These are phyloP conservation scores for Gynostemma pentaphyllum DNA, from an alignment of 306 rosid species.

Conservation along the genomic window DNA sequence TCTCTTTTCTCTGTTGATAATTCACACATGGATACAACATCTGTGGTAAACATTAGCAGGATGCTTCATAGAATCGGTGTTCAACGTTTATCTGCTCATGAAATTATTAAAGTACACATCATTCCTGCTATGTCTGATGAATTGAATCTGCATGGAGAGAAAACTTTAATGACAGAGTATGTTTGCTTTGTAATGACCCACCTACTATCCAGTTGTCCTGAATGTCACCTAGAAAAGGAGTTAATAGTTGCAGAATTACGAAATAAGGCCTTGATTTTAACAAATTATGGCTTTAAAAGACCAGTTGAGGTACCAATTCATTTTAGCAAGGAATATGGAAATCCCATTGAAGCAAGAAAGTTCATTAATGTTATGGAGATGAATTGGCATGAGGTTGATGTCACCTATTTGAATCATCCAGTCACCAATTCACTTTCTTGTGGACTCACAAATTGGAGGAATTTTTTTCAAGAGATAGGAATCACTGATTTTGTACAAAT, in stretches of 20 bases:
- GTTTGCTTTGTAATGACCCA: constrained; percentile 74
- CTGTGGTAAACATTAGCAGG: constrained; percentile 36
- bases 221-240: constrained; percentile 48
- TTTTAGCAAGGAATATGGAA: constrained; percentile 62
- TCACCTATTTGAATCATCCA: constrained; percentile 61
- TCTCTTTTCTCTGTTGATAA: constrained; percentile 37
- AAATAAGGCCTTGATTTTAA: constrained; percentile 46
- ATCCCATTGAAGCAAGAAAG: constrained; percentile 50
- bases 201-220: constrained; percentile 58
- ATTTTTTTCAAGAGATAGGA: constrained; percentile 66
- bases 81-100: constrained; percentile 79
- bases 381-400: constrained; percentile 72
- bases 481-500: constrained; percentile 60
- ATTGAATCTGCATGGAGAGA: constrained; percentile 23
- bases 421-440: constrained; percentile 42
- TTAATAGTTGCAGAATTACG: constrained; percentile 49
- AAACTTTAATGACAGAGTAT: constrained; percentile 63
- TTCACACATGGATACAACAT: constrained; percentile 19
- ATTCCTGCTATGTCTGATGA: constrained; percentile 53
- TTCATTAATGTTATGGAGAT: constrained; percentile 43
- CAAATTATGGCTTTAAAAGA: constrained; percentile 60
- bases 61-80: constrained; percentile 69
- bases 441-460: constrained; percentile 61
- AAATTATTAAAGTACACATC: constrained; percentile 70
- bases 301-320: constrained; percentile 66